Evolutionary conservation across 768 basidiomycete species (phyloP).

Genomic region (Leucocoprinus sp.): DNA sequence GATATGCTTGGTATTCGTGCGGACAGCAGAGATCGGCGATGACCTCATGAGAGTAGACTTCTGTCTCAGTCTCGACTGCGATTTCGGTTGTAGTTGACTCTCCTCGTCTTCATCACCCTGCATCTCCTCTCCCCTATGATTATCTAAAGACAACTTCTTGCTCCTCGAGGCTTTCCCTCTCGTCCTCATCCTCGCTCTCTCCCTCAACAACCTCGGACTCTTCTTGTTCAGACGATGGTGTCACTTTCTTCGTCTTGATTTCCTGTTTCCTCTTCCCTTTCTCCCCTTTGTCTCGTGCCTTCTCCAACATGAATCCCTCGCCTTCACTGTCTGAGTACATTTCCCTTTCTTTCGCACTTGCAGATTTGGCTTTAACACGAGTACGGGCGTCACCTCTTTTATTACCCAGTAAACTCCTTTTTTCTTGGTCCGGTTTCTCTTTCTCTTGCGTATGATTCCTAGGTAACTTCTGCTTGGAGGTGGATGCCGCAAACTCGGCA

Average conservation of each 20-base stretch:
- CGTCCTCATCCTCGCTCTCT: too few species aligned
- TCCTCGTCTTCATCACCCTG: background rate
- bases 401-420: constrained; percentile 13
- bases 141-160: too few species aligned
- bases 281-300: background rate
- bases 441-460: background rate
- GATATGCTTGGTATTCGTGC: constrained; percentile 8
- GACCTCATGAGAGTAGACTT: too few species aligned
- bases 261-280: background rate
- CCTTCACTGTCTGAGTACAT: constrained; percentile 14
- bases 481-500: too few species aligned
- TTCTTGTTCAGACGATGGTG: background rate
- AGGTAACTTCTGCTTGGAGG: constrained; percentile 6
- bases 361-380: constrained; percentile 17
- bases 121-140: too few species aligned
- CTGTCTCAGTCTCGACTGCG: background rate
- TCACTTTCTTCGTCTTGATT: background rate
- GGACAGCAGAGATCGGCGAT: background rate
- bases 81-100: background rate
- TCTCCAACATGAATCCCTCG: constrained; percentile 1
- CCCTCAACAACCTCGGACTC: too few species aligned
- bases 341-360: constrained; percentile 9
- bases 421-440: constrained; percentile 10
- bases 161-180: constrained; percentile 9
- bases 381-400: constrained; percentile 21